These are phyloP conservation scores for Zoysia pacifica DNA, from an alignment of 176 grass and related monocot species.

Conservation along the genomic window DNA sequence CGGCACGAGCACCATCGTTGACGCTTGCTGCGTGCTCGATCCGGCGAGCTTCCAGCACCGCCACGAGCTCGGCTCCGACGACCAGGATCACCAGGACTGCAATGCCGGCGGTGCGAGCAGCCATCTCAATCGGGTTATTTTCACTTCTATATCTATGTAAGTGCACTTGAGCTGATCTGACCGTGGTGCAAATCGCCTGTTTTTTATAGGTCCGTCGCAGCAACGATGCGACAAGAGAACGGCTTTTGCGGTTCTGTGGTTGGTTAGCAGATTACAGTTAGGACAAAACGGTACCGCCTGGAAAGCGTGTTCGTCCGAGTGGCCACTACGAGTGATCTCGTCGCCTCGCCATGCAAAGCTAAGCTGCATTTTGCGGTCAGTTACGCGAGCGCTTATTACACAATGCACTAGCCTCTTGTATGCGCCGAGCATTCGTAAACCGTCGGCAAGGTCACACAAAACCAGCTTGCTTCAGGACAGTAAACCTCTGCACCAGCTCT, in stretches of 20 bases:
- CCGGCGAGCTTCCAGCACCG: conserved; percentile 24
- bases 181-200: neutral
- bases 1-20: neutral
- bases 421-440: neutral
- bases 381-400: neutral
- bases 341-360: neutral
- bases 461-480: neutral
- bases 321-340: conserved; percentile 8
- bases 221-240: neutral
- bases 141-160: neutral
- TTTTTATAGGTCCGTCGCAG: conserved; percentile 15
- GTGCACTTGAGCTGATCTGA: neutral
- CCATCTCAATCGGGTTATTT: neutral
- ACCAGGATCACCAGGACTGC: conserved; percentile 34
- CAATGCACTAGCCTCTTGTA: neutral
- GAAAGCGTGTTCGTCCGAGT: conserved; percentile 12
- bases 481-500: neutral
- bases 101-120: conserved; percentile 33
- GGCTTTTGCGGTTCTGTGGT: neutral
- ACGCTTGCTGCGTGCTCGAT: neutral
- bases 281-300: neutral
- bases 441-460: neutral
- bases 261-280: neutral
- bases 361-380: conserved; percentile 4
- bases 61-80: conserved; percentile 14